These are phyloP conservation scores for Spiromastix sp. DNA, from an alignment of 2,329 filamentous ascomycete genomes.

Conservation along the genomic window DNA sequence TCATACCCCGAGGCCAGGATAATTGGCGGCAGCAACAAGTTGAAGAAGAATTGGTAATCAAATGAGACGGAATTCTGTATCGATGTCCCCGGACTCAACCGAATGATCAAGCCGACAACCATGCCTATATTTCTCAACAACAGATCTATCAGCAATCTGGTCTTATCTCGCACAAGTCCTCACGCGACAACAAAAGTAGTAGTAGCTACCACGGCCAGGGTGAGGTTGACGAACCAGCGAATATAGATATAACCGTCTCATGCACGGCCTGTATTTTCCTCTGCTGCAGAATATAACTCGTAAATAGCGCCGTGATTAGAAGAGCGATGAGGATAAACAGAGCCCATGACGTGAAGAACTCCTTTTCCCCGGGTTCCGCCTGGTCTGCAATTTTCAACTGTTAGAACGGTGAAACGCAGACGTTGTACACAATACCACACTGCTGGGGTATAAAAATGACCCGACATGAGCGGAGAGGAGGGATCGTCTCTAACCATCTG, in stretches of 20 bases:
- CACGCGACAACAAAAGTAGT: not conserved
- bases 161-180: too few species aligned
- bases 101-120: constrained; percentile 82
- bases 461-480: not conserved
- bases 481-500: constrained; percentile 11
- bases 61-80: constrained; percentile 90
- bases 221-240: constrained; percentile 69
- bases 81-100: constrained; percentile 68
- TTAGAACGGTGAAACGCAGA: too few species aligned
- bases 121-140: constrained; percentile 53
- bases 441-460: not conserved
- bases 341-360: constrained; percentile 92
- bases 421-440: not conserved
- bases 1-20: constrained; percentile 97
- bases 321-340: constrained; percentile 94
- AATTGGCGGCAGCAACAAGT: constrained; percentile 93
- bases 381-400: constrained; percentile 36
- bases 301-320: constrained; percentile 88
- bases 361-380: constrained; percentile 77
- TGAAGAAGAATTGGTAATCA: constrained; percentile 99
- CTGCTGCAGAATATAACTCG: constrained; percentile 92
- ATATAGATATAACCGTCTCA: constrained; percentile 96
- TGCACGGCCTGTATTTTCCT: constrained; percentile 96
- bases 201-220: not conserved
- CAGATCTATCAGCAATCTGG: not conserved